Conservation (phyloP, 2,329 filamentous ascomycete genomes). For the Exophiala aquamarina region DNA sequence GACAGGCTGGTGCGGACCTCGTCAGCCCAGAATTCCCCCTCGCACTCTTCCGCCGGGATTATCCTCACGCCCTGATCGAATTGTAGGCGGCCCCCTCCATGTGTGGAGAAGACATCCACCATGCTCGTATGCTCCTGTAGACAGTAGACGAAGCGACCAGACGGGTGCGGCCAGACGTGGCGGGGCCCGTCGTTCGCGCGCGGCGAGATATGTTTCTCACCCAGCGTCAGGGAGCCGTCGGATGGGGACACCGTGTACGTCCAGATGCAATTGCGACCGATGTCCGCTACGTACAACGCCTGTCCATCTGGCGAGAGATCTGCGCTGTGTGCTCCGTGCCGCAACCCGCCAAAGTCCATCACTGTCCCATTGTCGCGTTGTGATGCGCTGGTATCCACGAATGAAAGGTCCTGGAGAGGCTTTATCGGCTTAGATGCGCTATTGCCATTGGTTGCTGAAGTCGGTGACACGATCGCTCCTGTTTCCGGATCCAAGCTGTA, state of each 20-base stretch:
- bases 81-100: background rate
- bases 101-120: constrained; percentile 28
- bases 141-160: constrained; percentile 25
- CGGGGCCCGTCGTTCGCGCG: constrained; percentile 26
- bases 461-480: constrained; percentile 12
- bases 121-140: constrained; percentile 29
- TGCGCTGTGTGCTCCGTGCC: constrained; percentile 30
- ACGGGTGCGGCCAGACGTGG: constrained; percentile 29
- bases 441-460: background rate
- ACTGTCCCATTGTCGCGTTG: constrained; percentile 26
- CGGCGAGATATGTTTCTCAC: constrained; percentile 27
- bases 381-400: constrained; percentile 15
- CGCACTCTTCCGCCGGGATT: constrained; percentile 18
- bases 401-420: constrained; percentile 25
- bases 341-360: constrained; percentile 30
- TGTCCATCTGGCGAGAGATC: constrained; percentile 29
- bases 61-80: constrained; percentile 25
- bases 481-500: constrained; percentile 25
- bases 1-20: constrained; percentile 28
- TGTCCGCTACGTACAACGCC: constrained; percentile 31
- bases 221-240: constrained; percentile 13
- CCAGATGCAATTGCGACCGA: constrained; percentile 31
- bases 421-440: background rate
- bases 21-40: constrained; percentile 27
- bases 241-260: constrained; percentile 21